Percentiles rank a stretch among this genome's conserved stretches.
These are phyloP conservation scores for Xylaria intraflava DNA, from an alignment of 495 filamentous ascomycete genomes.

Conservation along the genomic window DNA sequence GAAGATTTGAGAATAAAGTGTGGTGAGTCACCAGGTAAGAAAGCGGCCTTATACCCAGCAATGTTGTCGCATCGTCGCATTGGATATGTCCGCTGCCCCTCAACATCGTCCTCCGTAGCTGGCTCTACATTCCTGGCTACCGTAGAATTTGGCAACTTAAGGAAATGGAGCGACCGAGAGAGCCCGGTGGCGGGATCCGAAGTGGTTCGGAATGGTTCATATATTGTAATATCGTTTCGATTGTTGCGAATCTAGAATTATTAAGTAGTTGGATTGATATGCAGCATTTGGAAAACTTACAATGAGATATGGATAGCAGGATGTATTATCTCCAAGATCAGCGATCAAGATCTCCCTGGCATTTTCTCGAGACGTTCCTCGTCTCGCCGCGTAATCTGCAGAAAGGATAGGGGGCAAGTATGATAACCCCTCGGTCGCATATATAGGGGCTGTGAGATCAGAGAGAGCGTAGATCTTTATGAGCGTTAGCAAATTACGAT, in stretches of 20 bases:
- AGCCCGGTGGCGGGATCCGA: constrained; percentile 26
- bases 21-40: constrained; percentile 69
- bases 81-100: constrained; percentile 40
- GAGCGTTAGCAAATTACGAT: not conserved
- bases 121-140: constrained; percentile 47
- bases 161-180: constrained; percentile 55
- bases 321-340: constrained; percentile 69
- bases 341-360: constrained; percentile 73
- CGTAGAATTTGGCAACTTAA: constrained; percentile 62
- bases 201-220: constrained; percentile 62
- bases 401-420: constrained; percentile 73
- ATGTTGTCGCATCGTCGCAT: constrained; percentile 61
- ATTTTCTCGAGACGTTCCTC: constrained; percentile 60
- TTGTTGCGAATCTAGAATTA: constrained; percentile 60
- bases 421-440: constrained; percentile 61
- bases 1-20: constrained; percentile 74
- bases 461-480: constrained; percentile 56
- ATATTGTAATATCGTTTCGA: constrained; percentile 78
- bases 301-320: constrained; percentile 71
- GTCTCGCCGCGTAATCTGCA: constrained; percentile 57
- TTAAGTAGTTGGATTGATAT: not conserved
- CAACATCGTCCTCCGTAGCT: constrained; percentile 28
- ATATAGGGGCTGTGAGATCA: constrained; percentile 54
- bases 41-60: constrained; percentile 68
- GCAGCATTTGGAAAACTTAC: constrained; percentile 38